Evolutionary conservation across 768 basidiomycete genomes (phyloP), one percentile per base, ranked within the genome.

Genomic region (Amanita rubescens): DNA sequence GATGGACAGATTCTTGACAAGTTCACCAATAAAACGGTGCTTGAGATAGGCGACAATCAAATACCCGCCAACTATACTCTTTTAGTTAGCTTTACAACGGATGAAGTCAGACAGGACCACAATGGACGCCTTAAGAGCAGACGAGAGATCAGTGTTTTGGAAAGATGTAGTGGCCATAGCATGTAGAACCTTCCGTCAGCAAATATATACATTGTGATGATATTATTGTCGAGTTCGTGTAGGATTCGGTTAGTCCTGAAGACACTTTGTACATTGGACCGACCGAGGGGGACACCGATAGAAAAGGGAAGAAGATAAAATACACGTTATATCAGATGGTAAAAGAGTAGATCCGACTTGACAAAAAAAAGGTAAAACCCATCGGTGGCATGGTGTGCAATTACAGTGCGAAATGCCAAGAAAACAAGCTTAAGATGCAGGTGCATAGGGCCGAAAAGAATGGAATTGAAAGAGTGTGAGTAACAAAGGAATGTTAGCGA

Each of bases 31-130:
- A 62, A 67, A 59, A 87, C 84, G 10, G 59, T 48, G 34, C 62
- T 84, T n/a, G 69, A 69, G 25, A 42, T 81, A 22, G 51, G 61
- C 14, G 70, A 71, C 34, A 61, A 55, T 7, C 57, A 69, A 11
- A 63, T 69, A 3, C 50, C 67, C 6, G 81, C 76, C 3, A 66
- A 58, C 19, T 83, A 80, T 58, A 67, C 60, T 2, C 68, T 81
- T 37, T 59, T 69, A 15, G 78, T 86, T 12, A 62, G 62, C 34
- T 85, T 82, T 58, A 45, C 69, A 12, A 80, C 84, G 1, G 74
- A 78, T 33, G 80, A 86, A 61, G 78, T 87, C 8, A 71, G 78
- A 54, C 59, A 69, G 19, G 81, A 84, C 57, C 65, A 66, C 22
- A 64, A 71, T 11, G 49, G 49, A 10, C 38, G 66, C 3, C 54